Conservation (phyloP, 805 yeast species). For the Priceomyces medius region DNA sequence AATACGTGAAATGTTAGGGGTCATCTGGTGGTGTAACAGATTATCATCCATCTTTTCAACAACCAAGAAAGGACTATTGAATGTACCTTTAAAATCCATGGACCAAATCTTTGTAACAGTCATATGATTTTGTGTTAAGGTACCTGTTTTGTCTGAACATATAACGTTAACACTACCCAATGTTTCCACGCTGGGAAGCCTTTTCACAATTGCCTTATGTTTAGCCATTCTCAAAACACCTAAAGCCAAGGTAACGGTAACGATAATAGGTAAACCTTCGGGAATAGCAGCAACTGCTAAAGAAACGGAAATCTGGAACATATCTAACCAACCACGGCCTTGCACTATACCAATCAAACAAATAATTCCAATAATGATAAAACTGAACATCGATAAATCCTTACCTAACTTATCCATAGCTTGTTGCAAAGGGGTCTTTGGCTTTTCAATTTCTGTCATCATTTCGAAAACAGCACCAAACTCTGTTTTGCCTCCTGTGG, state of each 20-base stretch:
- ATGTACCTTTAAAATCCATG: conserved; percentile 49
- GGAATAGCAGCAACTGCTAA: conserved; percentile 99
- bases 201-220: conserved; percentile 88
- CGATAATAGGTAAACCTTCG: conserved; percentile 97
- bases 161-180: conserved; percentile 92
- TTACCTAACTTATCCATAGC: conserved; percentile 96
- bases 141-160: conserved; percentile 84
- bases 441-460: conserved; percentile 94
- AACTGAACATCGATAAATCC: conserved; percentile 81
- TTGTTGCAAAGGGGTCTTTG: conserved; percentile 93
- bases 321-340: conserved; percentile 94
- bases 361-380: conserved; percentile 85
- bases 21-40: conserved; percentile 42
- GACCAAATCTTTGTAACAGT: conserved; percentile 85
- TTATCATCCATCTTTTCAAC: conserved; percentile 49
- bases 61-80: conserved; percentile 40
- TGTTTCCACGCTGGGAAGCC: conserved; percentile 94
- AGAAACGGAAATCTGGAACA: conserved; percentile 97
- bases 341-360: conserved; percentile 86
- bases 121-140: conserved; percentile 88
- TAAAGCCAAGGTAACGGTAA: conserved; percentile 92
- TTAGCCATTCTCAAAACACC: conserved; percentile 97
- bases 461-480: conserved; percentile 93
- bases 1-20: conserved; percentile 54
- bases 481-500: conserved; percentile 85